Conservation (phyloP, 2,329 filamentous ascomycete species). For the Sphaerostilbella broomeana region DNA sequence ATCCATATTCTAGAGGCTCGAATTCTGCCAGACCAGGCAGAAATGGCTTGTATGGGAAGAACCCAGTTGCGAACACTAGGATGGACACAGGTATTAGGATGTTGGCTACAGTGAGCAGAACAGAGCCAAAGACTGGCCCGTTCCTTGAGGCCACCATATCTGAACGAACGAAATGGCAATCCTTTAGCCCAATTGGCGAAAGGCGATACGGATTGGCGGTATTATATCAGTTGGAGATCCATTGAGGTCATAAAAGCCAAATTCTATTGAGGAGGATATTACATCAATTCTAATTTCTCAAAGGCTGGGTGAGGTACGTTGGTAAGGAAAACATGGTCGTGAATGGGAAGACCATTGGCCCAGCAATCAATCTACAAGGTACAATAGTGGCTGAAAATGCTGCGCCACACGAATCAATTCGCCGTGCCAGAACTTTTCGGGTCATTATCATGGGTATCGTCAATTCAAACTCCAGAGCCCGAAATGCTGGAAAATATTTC, state of each 20-base stretch:
- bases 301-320: background rate
- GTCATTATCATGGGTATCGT: constrained; percentile 14
- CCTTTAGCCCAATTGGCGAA: too few species aligned
- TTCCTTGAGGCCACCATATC: constrained; percentile 21
- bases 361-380: background rate
- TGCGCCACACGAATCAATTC: constrained; percentile 14
- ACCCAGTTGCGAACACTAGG: constrained; percentile 75
- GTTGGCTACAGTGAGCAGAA: constrained; percentile 62
- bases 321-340: constrained; percentile 2
- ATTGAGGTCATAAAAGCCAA: background rate
- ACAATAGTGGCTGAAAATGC: too few species aligned
- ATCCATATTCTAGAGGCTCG: constrained; percentile 47
- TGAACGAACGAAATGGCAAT: background rate
- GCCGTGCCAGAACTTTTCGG: background rate
- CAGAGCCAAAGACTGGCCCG: constrained; percentile 23
- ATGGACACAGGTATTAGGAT: constrained; percentile 69
- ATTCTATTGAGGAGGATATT: constrained; percentile 2
- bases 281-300: background rate
- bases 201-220: too few species aligned
- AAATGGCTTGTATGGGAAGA: constrained; percentile 97
- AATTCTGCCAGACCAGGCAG: constrained; percentile 75
- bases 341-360: constrained; percentile 9
- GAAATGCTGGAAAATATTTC: constrained; percentile 7
- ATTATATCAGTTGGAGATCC: background rate
- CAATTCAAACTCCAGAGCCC: constrained; percentile 13